A percentile compares a stretch with the other conserved stretches of the same genome.
phyloP scores from a whole-genome alignment of 345 rosid species.

The Aethionema arabicum region DNA sequence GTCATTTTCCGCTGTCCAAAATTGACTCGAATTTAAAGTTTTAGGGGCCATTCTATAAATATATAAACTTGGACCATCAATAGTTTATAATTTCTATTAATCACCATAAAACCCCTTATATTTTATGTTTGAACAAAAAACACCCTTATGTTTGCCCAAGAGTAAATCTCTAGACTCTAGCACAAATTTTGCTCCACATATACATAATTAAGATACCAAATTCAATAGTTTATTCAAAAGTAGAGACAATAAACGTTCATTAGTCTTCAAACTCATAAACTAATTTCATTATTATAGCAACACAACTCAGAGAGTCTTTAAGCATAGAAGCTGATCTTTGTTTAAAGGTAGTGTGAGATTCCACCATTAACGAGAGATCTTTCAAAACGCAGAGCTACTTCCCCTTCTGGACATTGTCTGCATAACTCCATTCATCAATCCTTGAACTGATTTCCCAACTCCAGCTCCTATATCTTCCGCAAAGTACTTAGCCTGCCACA shows the following conservation, averaged over 20 bases:
- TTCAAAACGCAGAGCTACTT: constrained; percentile 29
- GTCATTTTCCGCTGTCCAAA: constrained; percentile 3
- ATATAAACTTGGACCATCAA: not conserved
- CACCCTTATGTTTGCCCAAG: constrained; percentile 13
- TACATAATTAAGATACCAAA: constrained; percentile 19
- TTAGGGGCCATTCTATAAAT: not conserved
- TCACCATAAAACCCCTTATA: not conserved
- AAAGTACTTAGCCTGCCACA: constrained; percentile 76
- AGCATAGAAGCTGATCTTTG: constrained; percentile 12
- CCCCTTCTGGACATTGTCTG: constrained; percentile 36
- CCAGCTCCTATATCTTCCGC: constrained; percentile 91
- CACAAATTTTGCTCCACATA: not conserved
- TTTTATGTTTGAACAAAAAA: not conserved
- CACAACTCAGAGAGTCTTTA: constrained; percentile 21
- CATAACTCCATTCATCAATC: constrained; percentile 58
- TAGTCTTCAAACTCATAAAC: constrained; percentile 12
- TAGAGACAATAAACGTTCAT: constrained; percentile 2
- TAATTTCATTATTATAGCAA: constrained; percentile 14
- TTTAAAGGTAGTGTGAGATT: not conserved
- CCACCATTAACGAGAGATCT: not conserved
- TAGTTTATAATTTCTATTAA: not conserved
- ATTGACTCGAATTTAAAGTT: constrained; percentile 13
- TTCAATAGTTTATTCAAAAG: constrained; percentile 10
- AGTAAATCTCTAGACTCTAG: not conserved
- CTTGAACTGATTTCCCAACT: constrained; percentile 80